Percentiles rank a stretch among this genome's conserved stretches.
phyloP scores from a whole-genome alignment of 805 yeast species.

The Wickerhamomyces canadensis region DNA sequence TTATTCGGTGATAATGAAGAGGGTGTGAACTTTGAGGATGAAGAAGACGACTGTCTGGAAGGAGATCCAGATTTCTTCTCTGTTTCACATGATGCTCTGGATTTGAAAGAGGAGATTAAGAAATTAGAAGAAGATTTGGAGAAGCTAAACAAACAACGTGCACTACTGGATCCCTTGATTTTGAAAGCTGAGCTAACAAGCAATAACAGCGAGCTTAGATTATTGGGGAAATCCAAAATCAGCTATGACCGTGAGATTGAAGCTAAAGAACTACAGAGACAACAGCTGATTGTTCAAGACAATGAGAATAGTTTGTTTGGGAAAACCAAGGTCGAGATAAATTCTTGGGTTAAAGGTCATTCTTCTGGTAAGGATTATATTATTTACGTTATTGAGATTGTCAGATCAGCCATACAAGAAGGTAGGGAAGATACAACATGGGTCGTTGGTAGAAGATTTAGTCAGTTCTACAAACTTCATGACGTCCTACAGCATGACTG shows the following conservation, averaged over 20 bases:
- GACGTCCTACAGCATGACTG: constrained; percentile 52
- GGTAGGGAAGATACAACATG: constrained; percentile 61
- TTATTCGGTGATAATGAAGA: constrained; percentile 19
- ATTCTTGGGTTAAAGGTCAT: constrained; percentile 42
- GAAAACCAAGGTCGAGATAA: constrained; percentile 48
- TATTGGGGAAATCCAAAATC: constrained; percentile 60
- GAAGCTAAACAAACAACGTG: constrained; percentile 53
- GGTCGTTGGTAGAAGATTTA: constrained; percentile 87
- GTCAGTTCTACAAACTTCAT: constrained; percentile 73
- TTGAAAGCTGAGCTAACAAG: constrained; percentile 83
- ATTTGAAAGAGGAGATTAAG: constrained; percentile 60
- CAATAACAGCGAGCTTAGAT: constrained; percentile 60
- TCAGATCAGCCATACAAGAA: constrained; percentile 39
- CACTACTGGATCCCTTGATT: constrained; percentile 60
- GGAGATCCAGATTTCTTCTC: constrained; percentile 35
- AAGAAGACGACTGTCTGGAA: constrained; percentile 22
- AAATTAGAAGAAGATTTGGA: constrained; percentile 53
- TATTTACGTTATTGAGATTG: constrained; percentile 73
- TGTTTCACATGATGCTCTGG: constrained; percentile 66
- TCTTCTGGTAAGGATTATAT: constrained; percentile 56
- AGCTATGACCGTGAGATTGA: constrained; percentile 70
- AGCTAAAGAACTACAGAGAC: constrained; percentile 65
- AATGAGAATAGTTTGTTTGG: constrained; percentile 73
- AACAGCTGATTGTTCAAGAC: constrained; percentile 79
- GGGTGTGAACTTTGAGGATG: constrained; percentile 20